Evolutionary conservation across 495 filamentous ascomycete genomes (phyloP).

Genomic region (Aspergillus wentii): DNA sequence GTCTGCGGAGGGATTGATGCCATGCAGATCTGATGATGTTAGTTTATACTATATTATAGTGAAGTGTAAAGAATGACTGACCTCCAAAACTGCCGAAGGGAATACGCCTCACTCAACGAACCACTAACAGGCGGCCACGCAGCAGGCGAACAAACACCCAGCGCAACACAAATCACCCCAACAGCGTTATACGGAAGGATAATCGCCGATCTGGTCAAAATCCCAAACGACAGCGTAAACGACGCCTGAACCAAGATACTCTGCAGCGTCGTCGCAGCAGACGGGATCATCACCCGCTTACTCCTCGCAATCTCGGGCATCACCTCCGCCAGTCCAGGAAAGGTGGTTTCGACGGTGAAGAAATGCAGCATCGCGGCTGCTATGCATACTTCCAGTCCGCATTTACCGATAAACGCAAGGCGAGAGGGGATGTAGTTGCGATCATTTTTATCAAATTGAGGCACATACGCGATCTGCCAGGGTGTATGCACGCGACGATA

Average conservation of each 20-base stretch:
- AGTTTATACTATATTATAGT: not conserved
- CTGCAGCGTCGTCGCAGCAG: not conserved
- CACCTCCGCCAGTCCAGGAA: slow-evolving; percentile 1
- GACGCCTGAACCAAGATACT: not conserved
- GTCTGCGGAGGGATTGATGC: slow-evolving; percentile 18
- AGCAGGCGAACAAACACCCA: slow-evolving; percentile 3
- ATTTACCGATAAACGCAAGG: too few relatives aligned
- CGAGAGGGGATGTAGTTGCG: not conserved
- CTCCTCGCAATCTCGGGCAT: slow-evolving; percentile 1
- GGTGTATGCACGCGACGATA: slow-evolving; percentile 20
- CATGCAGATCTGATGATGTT: slow-evolving; percentile 7
- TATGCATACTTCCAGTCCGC: too few relatives aligned
- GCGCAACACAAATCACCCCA: slow-evolving; percentile 1
- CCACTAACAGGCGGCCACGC: slow-evolving; percentile 14
- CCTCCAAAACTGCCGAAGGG: slow-evolving; percentile 14
- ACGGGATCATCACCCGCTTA: slow-evolving; percentile 5
- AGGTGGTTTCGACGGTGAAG: slow-evolving; percentile 9
- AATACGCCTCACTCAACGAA: slow-evolving; percentile 7
- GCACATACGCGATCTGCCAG: slow-evolving; percentile 11
- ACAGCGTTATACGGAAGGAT: slow-evolving; percentile 6
- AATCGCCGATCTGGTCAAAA: slow-evolving; percentile 9
- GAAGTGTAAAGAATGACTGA: slow-evolving; percentile 2
- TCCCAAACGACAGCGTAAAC: slow-evolving; percentile 14
- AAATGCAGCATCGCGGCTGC: too few relatives aligned
- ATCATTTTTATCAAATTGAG: not conserved